Base-by-base conservation (phyloP, 1,284 basidiomycete species). In the Fomitopsis pinicola region DNA sequence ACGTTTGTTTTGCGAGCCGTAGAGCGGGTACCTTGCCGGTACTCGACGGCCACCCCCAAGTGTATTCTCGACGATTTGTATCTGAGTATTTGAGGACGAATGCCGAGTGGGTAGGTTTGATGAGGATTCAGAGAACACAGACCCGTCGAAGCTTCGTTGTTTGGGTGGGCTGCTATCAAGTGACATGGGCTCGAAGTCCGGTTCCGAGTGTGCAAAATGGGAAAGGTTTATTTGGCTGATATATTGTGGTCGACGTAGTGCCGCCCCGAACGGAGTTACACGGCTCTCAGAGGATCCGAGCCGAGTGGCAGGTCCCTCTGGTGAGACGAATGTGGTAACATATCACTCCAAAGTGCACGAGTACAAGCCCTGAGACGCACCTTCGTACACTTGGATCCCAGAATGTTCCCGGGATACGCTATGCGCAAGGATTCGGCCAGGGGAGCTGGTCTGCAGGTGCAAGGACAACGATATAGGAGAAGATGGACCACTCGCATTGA, bases 141-240 rank as follows among this genome's bases (percentile, higher is more conserved):
- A 67, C 45, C 67, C 64, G 1, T 61, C 46, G 44, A 36, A 40
- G 33, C 14, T 19, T 8, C 30, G 33, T 38, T 33, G 35, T 35
- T 9, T 14, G 28, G 33, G 12, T 10, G 67, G 65, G 36, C 66
- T 69, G 52, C 64, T 69, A 42, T 71, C 71, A 7, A 72, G 62
- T 12, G 55, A 35, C 65, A 72, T 67, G 0, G 71, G 65, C 19
- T 70, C 60, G 55, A 73, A 73, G 8, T 56, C 60, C 12, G 64
- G 57, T 9, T 64, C 64, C 2, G 57, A 28, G 15, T 56, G 46
- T 15, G 56, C 46, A 15, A 59, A 35, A 2, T 40, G 9, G 2
- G 30, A 19, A 54, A 42, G 46, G 42, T 55, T 42, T 10, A 55
- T 19, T 26, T 58, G 60, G 40, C 40, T 61, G 35, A 61, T 53